Evolutionary conservation across 345 rosid genomes (phyloP), one percentile per base, ranked within the genome.

Genomic region (Xanthoceras sorbifolium): DNA sequence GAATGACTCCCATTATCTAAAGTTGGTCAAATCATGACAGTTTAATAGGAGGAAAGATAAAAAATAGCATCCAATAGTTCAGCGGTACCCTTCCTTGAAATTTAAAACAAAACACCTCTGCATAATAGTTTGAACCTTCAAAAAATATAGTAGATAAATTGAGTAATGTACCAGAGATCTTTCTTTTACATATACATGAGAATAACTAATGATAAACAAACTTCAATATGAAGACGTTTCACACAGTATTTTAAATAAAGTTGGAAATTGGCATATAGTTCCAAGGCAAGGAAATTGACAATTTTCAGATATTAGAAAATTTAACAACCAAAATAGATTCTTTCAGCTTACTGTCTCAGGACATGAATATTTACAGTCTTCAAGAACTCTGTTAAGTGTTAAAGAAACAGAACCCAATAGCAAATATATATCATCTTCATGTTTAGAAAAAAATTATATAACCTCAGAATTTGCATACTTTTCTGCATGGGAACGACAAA

Each of bases 401-500:
- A 69, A 57, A 20, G 57, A 55, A 79, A 73, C 20, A 61, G 29
- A 66, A 76, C 26, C 28, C 28, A 52, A 77, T 63, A 71, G 48
- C 71, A 73, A 71, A 76, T 28, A 72, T 22, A 25, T 26, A 67
- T 0, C 59, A 26, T 50, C 32, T 46, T 29, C 8, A n/a, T 25
- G 32, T 20, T 50, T 20, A 4, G 22, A 18, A 23, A 52, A 22
- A 46, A 62, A 67, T 31, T 14, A 72, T 28, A 60, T 14, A 62
- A 38, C 73, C 59, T 25, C 60, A 55, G 67, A 77, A 75, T 76
- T 70, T 31, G 62, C 91, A 64, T 86, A 94, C 98, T 91, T 94
- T 67, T 91, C 98, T 54, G 98, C 97, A 83, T 94, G 95, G 77
- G 88, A 83, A 72, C 98, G 95, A 74, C 98, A 94, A 76, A 94